A percentile compares a stretch with the other conserved stretches of the same genome.
These are phyloP conservation scores for Leptomonas pyrrhocoris DNA, from an alignment of 208 protist species.

Conservation along the genomic window DNA sequence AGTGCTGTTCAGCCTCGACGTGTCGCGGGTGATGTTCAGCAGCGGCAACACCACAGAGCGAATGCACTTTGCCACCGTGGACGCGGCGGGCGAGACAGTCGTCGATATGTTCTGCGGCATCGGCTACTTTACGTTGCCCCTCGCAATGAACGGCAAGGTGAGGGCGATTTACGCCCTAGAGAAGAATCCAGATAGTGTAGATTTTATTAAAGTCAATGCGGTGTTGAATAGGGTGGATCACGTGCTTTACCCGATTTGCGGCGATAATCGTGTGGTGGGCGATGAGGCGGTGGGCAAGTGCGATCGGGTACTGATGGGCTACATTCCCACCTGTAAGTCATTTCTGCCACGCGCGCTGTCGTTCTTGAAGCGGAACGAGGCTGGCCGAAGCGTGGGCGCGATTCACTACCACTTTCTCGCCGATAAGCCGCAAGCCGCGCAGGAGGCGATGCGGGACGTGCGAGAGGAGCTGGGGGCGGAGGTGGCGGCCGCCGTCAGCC, in stretches of 20 bases:
- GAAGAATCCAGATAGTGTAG: constrained; percentile 86
- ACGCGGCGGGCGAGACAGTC: constrained; percentile 75
- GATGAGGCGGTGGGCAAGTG: constrained; percentile 74
- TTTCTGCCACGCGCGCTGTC: constrained; percentile 82
- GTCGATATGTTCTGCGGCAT: constrained; percentile 95
- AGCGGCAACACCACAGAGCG: constrained; percentile 93
- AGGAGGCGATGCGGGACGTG: constrained; percentile 45
- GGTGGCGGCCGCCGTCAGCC: constrained; percentile 20
- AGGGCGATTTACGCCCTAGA: constrained; percentile 79
- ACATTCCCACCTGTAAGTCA: constrained; percentile 77
- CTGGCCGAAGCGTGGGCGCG: constrained; percentile 31
- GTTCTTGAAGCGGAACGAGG: constrained; percentile 59
- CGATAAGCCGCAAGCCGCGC: constrained; percentile 43
- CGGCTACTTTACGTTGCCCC: constrained; percentile 91
- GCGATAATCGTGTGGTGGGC: constrained; percentile 82
- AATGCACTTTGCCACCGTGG: constrained; percentile 81
- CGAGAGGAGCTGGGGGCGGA: constrained; percentile 58
- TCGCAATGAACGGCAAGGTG: constrained; percentile 73
- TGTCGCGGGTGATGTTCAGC: constrained; percentile 88
- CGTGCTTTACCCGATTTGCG: constrained; percentile 67
- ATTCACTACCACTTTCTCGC: constrained; percentile 92
- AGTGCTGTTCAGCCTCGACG: constrained; percentile 89
- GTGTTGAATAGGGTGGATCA: constrained; percentile 79
- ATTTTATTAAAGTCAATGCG: constrained; percentile 79
- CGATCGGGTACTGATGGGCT: constrained; percentile 92